Evolutionary conservation across 495 filamentous ascomycete genomes (phyloP), one percentile per base, ranked within the genome.

Genomic region (Penicillium daleae): DNA sequence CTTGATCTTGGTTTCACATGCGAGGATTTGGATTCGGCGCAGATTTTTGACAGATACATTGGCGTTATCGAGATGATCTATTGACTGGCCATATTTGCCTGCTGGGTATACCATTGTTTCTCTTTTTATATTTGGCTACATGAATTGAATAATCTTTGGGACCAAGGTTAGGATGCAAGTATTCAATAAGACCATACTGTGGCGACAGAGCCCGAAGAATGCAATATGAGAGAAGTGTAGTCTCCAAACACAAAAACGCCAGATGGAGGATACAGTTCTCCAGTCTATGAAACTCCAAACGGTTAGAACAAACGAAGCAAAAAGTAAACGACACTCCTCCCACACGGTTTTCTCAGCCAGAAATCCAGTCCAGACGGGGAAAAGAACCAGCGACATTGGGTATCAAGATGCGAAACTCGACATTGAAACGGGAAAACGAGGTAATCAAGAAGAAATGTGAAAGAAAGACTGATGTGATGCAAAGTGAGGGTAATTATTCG

Each of bases 311-410:
- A 62, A 51, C 4, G 48, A 24, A 57, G 22, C 32, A 39, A 66
- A 58, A 57, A 62, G 26, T 27, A 46, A 60, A 58, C 35, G 59
- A 56, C 50, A 42, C 51, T 59, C 15, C 51, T 59, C 15, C 57
- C 57, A 61, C 53, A 60, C 27, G 42, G 39, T 59, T 65, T 63
- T 66, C 27, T 59, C 64, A 65, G 56, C 63, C 62, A 66, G 50
- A 53, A 53, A 72, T 72, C 69, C 69, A 27, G 39, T 54, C 59
- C 56, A 59, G 56, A 52, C 33, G 33, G 48, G 17, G 6, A 46
- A 66, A 70, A 63, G 39, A n/a, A 54, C 65, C 57, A 70, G 58
- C 60, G 62, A 60, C 48, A 67, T 66, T 61, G 70, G 70, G 70
- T 72, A 72, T 72, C 70, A 68, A 67, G 57, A 65, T 60, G 42